phyloP scores from a whole-genome alignment of 495 filamentous ascomycete species.

The Neurospora hispaniola region DNA sequence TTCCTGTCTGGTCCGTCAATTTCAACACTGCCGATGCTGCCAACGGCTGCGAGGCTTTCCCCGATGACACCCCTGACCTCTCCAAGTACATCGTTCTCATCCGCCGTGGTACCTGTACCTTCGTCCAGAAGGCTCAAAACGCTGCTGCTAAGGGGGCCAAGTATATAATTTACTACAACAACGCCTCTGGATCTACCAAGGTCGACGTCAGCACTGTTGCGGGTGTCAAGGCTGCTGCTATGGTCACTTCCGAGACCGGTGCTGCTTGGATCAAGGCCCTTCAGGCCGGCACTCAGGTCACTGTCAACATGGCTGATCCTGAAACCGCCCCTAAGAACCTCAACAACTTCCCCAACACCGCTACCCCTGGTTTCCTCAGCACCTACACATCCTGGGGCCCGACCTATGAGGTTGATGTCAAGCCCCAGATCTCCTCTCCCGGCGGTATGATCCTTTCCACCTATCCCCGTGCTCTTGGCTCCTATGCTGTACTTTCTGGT shows the following conservation, averaged over 20 bases:
- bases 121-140: slow-evolving; percentile 37
- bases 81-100: slow-evolving; percentile 42
- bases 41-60: slow-evolving; percentile 35
- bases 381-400: slow-evolving; percentile 47
- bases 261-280: slow-evolving; percentile 31
- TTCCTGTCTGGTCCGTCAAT: slow-evolving; percentile 40
- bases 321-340: slow-evolving; percentile 26
- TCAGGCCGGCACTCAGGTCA: slow-evolving; percentile 26
- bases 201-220: slow-evolving; percentile 18
- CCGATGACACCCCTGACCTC: slow-evolving; percentile 39
- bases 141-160: slow-evolving; percentile 42
- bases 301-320: slow-evolving; percentile 33
- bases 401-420: slow-evolving; percentile 42
- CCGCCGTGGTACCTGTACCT: slow-evolving; percentile 42
- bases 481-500: slow-evolving; percentile 44
- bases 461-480: slow-evolving; percentile 39
- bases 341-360: slow-evolving; percentile 25
- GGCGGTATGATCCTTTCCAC: slow-evolving; percentile 49
- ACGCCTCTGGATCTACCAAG: slow-evolving; percentile 23
- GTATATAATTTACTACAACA: slow-evolving; percentile 47
- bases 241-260: slow-evolving; percentile 36
- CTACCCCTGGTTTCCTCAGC: slow-evolving; percentile 35
- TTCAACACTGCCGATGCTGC: slow-evolving; percentile 36
- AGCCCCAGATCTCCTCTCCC: slow-evolving; percentile 42
- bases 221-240: slow-evolving; percentile 27